Evolutionary conservation across 2,329 filamentous ascomycete genomes (phyloP), one percentile per base, ranked within the genome.

Genomic region (Colletotrichum melonis): DNA sequence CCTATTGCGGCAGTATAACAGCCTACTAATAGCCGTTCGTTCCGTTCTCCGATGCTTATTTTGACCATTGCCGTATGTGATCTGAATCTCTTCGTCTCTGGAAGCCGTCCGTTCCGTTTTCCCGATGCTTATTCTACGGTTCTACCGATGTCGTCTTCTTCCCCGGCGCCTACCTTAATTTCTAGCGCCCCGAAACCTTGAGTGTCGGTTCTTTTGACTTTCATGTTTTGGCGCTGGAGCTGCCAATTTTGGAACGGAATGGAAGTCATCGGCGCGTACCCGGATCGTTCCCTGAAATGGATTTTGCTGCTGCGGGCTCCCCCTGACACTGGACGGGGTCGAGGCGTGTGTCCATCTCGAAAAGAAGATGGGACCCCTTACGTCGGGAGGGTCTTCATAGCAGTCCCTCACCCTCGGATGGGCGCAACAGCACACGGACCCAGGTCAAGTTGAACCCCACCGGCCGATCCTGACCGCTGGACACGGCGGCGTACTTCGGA

Each of bases 261-360:
- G 6, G 30, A n/a, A 22, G 49, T 35, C 16, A 16, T 72, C 69
- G 69, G 64, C 52, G 67, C 69, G 57, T 26, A 49, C 30, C 64
- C 64, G 56, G 52, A 28, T 55, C 24, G n/a, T 4, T 30, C 30
- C 65, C 38, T 42, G 38, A 42, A 42, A 42, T 42, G 12, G 38
- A 42, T 42, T 42, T 35, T 16, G 38, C 14, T 42, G 38, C 38
- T 42, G 14, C 38, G 16, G 38, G 14, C 38, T 42, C 4, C 38
- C 16, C 38, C 38, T 42, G 14, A 16, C 38, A 30, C 56, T 62
- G 65, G 42, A n/a, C 16, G 16, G 42, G 42, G 16, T 19, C 38
- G 32, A 35, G 32, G 32, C 32, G 32, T 35, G 32, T 42, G 38
- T 42, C 38, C 38, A 42, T 42, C 38, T 42, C 38, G 38, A 42